Base-by-base conservation (phyloP, 306 rosid genomes). In the Sesbania bispinosa region DNA sequence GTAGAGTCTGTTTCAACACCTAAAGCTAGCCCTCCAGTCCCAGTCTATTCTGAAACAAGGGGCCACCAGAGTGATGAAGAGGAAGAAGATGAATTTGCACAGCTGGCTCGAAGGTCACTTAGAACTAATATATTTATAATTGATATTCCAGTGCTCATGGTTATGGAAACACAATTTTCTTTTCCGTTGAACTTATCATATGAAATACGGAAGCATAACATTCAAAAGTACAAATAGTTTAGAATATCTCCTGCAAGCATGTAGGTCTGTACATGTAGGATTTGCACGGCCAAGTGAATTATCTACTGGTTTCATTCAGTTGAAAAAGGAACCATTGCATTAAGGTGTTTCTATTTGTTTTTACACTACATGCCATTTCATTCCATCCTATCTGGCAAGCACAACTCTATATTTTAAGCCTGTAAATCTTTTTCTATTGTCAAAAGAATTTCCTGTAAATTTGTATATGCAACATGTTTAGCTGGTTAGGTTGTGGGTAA, bases 81-180 rank as follows among this genome's bases (percentile, higher is more conserved):
- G 43, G 97, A 87, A 27, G 98, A 94, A 84, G 99, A 95, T 79
- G 99, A 89, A 75, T 95, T 95, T 77, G 96, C 90, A 33, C 93
- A 87, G 84, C 87, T 95, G 18, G 97, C 97, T 79, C 88, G 96
- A 81, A 95, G 99, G 99, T 91, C 57, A 69, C 45, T 59, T 24
- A 32, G 21, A 45, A 73, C 66, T 75, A 43, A 21, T 16, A 14
- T 32, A 32, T 13, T 11, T 52, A 23, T 60, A 47, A 19, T 54
- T 57, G 32, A 54, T 59, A 60, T 73, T 53, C 27, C 20, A 5
- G 6, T 47, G 57, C 33, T 32, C 18, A 7, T 53, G 48, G 24
- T 68, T 46, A 3, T 69, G 11, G 51, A 60, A 68, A n/a, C 54
- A 30, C 1, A 10, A 29, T 66, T 82, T 55, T 54, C 46, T 73